phyloP scores from a whole-genome alignment of 352 stramenopile genomes.

The Phytophthora pini region DNA sequence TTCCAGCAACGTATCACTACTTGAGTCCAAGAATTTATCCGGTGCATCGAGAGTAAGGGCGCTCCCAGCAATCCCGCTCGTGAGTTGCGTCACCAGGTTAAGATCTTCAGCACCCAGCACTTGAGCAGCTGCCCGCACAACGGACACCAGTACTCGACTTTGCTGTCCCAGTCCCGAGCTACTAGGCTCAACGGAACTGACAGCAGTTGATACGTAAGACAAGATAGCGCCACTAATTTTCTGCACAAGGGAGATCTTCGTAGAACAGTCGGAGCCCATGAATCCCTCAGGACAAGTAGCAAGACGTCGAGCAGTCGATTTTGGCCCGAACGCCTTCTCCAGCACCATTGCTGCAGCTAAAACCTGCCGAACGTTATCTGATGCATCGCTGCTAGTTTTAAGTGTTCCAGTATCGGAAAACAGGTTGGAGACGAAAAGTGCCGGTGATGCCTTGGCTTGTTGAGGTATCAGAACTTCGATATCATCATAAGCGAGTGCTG shows the following conservation, averaged over 20 bases:
- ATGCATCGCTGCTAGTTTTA: constrained; percentile 23
- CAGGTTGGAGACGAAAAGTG: constrained; percentile 48
- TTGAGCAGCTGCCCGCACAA: constrained; percentile 46
- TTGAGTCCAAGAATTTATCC: constrained; percentile 48
- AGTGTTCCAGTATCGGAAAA: constrained; percentile 22
- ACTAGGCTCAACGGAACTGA: constrained; percentile 47
- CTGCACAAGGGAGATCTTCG: constrained; percentile 43
- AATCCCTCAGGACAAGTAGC: constrained; percentile 40
- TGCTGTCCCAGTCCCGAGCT: constrained; percentile 59
- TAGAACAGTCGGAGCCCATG: constrained; percentile 53
- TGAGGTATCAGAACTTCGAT: constrained; percentile 53
- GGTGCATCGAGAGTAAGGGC: constrained; percentile 51
- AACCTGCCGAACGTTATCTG: constrained; percentile 41
- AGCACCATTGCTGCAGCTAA: constrained; percentile 58
- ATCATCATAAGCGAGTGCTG: constrained; percentile 40
- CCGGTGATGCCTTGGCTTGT: constrained; percentile 39
- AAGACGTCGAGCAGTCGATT: constrained; percentile 18
- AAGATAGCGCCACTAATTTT: constrained; percentile 55
- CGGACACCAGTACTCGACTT: constrained; percentile 49
- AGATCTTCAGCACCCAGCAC: constrained; percentile 46
- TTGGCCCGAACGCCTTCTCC: constrained; percentile 41
- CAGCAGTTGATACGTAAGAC: constrained; percentile 35
- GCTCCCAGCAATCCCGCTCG: constrained; percentile 47
- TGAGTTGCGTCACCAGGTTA: constrained; percentile 46
- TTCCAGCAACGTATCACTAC: constrained; percentile 46